These are phyloP conservation scores for Fusarium tjaetaba DNA, from an alignment of 2,329 filamentous ascomycete species.

Conservation along the genomic window DNA sequence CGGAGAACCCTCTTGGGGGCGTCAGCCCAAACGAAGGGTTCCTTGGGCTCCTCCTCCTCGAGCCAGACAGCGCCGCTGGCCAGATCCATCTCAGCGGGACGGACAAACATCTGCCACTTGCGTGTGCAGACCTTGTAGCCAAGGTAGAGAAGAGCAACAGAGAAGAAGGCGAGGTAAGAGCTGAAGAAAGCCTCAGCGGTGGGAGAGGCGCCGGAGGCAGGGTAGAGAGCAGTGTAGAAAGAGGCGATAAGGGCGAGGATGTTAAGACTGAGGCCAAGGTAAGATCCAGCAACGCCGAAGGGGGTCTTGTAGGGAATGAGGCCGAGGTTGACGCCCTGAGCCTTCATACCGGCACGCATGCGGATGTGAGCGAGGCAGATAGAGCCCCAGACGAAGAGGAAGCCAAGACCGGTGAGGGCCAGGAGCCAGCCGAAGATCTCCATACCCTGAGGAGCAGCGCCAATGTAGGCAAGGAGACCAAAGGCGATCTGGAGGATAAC, in stretches of 20 bases:
- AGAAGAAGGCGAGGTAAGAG: conserved; percentile 74
- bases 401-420: conserved; percentile 77
- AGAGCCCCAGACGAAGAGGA: conserved; percentile 82
- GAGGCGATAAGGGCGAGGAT: conserved; percentile 81
- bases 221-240: conserved; percentile 73
- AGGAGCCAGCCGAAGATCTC: conserved; percentile 83
- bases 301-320: conserved; percentile 86
- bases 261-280: conserved; percentile 81
- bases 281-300: conserved; percentile 83
- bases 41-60: conserved; percentile 80
- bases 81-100: conserved; percentile 81
- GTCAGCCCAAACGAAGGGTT: conserved; percentile 73
- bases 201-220: conserved; percentile 71
- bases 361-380: conserved; percentile 91
- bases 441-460: conserved; percentile 68
- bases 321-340: conserved; percentile 72
- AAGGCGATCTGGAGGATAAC: conserved; percentile 74
- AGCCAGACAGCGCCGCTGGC: conserved; percentile 82
- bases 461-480: conserved; percentile 82
- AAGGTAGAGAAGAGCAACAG: conserved; percentile 74
- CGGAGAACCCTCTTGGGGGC: conserved; percentile 37
- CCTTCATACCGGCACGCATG: conserved; percentile 81
- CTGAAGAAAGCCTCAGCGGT: conserved; percentile 76
- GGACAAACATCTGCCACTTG: conserved; percentile 68
- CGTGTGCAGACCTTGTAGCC: conserved; percentile 79